Percentiles rank a stretch among this genome's conserved stretches.
phyloP scores from a whole-genome alignment of 2,329 filamentous ascomycete species.

The Grosmannia clavigera region DNA sequence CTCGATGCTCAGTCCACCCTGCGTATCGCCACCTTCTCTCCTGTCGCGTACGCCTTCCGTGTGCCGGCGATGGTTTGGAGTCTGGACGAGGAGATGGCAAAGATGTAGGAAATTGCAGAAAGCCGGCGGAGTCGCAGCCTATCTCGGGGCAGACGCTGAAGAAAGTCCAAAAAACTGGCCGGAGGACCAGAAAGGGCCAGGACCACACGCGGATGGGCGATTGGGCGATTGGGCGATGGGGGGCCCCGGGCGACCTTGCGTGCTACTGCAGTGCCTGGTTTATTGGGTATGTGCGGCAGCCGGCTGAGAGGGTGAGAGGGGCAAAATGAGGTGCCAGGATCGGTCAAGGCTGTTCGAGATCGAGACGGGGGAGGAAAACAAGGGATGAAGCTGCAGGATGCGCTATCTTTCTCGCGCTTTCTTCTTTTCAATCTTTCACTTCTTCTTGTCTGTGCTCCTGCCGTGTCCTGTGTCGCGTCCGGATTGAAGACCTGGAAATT shows the following conservation, averaged over 20 bases:
- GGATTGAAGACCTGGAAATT: neutral
- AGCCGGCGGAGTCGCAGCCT: neutral
- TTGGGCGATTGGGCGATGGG: neutral
- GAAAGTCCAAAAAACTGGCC: neutral
- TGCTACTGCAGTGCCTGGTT: neutral
- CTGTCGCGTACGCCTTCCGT: neutral
- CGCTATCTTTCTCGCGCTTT: neutral
- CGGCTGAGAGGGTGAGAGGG: neutral
- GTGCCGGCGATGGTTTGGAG: neutral
- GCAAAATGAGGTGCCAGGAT: neutral
- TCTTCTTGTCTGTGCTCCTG: neutral
- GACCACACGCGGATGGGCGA: neutral
- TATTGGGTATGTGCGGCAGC: neutral
- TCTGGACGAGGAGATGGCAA: neutral
- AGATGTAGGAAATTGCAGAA: neutral
- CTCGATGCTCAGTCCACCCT: neutral
- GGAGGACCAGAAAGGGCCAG: neutral
- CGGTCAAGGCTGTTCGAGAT: neutral
- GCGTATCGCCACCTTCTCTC: neutral
- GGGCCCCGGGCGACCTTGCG: neutral
- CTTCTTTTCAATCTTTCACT: neutral
- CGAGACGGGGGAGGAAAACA: neutral
- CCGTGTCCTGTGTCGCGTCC: neutral
- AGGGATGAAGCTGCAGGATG: neutral
- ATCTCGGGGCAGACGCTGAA: neutral